Evolutionary conservation across 768 basidiomycete species (phyloP), one percentile per base, ranked within the genome.

Genomic region (Russula vinacea): DNA sequence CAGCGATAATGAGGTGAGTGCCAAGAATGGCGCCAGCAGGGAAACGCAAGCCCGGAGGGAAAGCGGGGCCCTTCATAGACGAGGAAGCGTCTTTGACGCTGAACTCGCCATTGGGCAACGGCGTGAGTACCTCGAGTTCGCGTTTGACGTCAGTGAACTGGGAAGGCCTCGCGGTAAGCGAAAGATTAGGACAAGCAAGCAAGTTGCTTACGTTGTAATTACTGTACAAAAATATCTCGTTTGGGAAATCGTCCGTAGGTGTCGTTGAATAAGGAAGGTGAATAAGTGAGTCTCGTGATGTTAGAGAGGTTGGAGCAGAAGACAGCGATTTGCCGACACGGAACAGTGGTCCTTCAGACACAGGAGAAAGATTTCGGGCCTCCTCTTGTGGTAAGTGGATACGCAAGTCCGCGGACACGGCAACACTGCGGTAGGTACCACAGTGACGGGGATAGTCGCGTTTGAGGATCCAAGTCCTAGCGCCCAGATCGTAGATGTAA

Each of bases 81-180:
- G 83, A 73, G 8, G 95, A 96, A 39, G 87, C 84, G 71, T 96
- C 92, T 64, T 85, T 82, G 54, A 95, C 85, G 2, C 83, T 83
- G 72, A 94, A 94, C 64, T 88, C 84, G 19, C 82, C 78, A 69
- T 87, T 83, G 1, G 90, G 85, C 40, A 88, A 79, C 0, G 94
- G 94, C 5, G 89, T 86, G 73, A 98, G 87, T 37, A 98, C 83
- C 77, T 97, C 93, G 56, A 98, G 84, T 73, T 98, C 96, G 47
- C 96, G 89, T 73, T 93, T 90, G 66, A 98, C 95, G 72, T 97
- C 93, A 60, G 90, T 92, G 76, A 94, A 94, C 92, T 94, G 70
- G 42, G 60, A 62, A 47, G 56, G 56, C 17, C 19, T 16, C 67
- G 52, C 57, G 47, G 59, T 71, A 47, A 69, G 63, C 40, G 51